These are phyloP conservation scores for Nissolia schottii DNA, from an alignment of 306 rosid species.

Conservation along the genomic window DNA sequence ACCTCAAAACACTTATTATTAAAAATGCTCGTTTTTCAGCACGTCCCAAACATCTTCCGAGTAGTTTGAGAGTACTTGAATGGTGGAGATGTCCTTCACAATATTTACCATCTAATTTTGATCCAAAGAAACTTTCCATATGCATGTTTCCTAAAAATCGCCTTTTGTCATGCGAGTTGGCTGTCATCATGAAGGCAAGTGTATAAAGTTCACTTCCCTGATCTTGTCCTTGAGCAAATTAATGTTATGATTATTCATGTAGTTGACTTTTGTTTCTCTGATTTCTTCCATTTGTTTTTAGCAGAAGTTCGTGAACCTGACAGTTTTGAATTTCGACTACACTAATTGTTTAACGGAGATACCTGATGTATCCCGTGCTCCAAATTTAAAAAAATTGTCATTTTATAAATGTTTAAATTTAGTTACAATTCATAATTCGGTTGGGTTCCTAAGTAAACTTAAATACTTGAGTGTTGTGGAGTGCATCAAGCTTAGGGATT, in stretches of 20 bases:
- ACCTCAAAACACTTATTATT: slow-evolving; percentile 16
- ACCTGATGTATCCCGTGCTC: slow-evolving; percentile 2
- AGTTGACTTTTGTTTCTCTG: neutral
- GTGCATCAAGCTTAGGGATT: neutral
- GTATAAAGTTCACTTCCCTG: neutral
- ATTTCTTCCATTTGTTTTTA: too few species aligned
- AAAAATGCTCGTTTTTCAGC: neutral
- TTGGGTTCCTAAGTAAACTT: slow-evolving; percentile 2
- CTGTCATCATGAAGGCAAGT: neutral
- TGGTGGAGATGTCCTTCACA: slow-evolving; percentile 4
- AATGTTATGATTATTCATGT: neutral
- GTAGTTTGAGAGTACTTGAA: slow-evolving; percentile 6
- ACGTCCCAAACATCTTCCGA: slow-evolving; percentile 10
- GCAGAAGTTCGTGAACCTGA: neutral
- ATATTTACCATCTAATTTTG: neutral
- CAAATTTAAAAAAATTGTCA: neutral
- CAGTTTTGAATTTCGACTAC: neutral
- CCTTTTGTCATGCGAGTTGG: neutral
- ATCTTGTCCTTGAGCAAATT: neutral
- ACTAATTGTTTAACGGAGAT: neutral
- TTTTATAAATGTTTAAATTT: neutral
- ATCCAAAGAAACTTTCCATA: neutral
- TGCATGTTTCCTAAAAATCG: neutral
- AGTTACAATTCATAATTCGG: neutral
- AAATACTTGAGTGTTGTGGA: neutral